Percentiles rank a stretch among this genome's conserved stretches.
phyloP scores from a whole-genome alignment of 192 early-diverging fungal species.

The Dimargaris verticillata region DNA sequence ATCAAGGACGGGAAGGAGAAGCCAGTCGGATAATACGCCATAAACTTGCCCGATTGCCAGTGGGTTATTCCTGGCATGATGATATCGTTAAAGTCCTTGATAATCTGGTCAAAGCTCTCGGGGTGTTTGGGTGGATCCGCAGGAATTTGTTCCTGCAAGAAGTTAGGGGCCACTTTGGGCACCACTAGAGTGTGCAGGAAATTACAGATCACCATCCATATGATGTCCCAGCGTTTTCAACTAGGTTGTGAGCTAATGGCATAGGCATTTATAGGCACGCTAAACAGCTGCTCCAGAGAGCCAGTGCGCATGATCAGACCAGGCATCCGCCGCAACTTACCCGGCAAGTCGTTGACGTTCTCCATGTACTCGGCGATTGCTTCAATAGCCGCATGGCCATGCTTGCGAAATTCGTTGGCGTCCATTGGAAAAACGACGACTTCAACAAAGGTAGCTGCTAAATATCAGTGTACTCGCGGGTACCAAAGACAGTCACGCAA shows the following conservation, averaged over 20 bases:
- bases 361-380: slow-evolving; percentile 43
- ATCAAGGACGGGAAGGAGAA: not conserved
- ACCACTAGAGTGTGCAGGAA: slow-evolving; percentile 13
- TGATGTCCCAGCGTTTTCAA: too few relatives aligned
- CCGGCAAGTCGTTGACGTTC: slow-evolving; percentile 20
- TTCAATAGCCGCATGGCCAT: slow-evolving; percentile 41
- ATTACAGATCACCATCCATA: too few relatives aligned
- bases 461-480: too few relatives aligned
- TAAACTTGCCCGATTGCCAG: slow-evolving; percentile 38
- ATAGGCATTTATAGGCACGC: too few relatives aligned
- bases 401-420: slow-evolving; percentile 33
- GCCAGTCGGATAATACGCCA: not conserved
- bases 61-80: slow-evolving; percentile 52
- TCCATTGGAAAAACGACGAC: slow-evolving; percentile 20
- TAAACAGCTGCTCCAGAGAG: not conserved
- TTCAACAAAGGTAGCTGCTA: too few relatives aligned
- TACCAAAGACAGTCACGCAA: too few relatives aligned
- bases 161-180: slow-evolving; percentile 39
- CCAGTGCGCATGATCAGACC: not conserved
- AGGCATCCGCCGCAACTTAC: not conserved
- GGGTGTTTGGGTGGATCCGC: slow-evolving; percentile 34
- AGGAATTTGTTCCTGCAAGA: slow-evolving; percentile 34
- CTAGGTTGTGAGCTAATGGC: too few relatives aligned
- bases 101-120: slow-evolving; percentile 26
- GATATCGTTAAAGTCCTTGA: slow-evolving; percentile 28